Evolutionary conservation across 202 grass and related monocot species (phyloP), one percentile per base, ranked within the genome.

Genomic region (Alloteropsis angusta): DNA sequence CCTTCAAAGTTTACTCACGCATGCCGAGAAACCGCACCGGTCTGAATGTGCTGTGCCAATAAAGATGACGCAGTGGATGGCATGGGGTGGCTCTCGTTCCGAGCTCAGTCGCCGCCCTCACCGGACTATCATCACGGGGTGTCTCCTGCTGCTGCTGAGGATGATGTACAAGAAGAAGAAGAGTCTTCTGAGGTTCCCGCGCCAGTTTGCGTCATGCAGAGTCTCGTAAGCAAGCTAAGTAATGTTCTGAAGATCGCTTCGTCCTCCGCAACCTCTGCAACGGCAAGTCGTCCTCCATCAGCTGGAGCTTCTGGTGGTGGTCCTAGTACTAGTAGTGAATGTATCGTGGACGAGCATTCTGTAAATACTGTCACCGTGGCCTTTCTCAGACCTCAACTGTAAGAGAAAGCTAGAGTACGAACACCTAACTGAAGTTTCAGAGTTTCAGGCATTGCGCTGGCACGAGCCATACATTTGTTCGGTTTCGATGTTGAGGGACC

Each of bases 1-100:
- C 67, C 30, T 78, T 60, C 36, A 68, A 57, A 79, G 49, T 67
- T 79, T 78, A 68, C 66, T 82, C 83, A 28, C 42, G 53, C 43
- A 0, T 22, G 45, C 59, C 82, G 30, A 73, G 23, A 68, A 61
- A 15, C 42, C 50, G 26, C 80, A 44, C 32, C 52, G 37, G 59
- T 78, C 9, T 60, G 58, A 85, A 85, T 60, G 17, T 52, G 18
- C 3, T 11, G 42, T 77, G 79, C 49, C 32, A 15, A 68, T 80
- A 47, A 47, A 68, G 39, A 48, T 79, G 59, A 60, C 74, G 11
- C 87, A 85, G 87, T 3, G 52, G 73, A 30, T 6, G 34, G 64
- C 54, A 62, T 42, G 13, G 50, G 59, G 8, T 15, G 22, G 50
- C 52, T 22, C 53, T 32, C 17, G 7, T 39, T 23, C 35, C 11